Evolutionary conservation across 192 early-diverging fungal genomes (phyloP), one percentile per base, ranked within the genome.

Genomic region (Coemansia guatemalensis): DNA sequence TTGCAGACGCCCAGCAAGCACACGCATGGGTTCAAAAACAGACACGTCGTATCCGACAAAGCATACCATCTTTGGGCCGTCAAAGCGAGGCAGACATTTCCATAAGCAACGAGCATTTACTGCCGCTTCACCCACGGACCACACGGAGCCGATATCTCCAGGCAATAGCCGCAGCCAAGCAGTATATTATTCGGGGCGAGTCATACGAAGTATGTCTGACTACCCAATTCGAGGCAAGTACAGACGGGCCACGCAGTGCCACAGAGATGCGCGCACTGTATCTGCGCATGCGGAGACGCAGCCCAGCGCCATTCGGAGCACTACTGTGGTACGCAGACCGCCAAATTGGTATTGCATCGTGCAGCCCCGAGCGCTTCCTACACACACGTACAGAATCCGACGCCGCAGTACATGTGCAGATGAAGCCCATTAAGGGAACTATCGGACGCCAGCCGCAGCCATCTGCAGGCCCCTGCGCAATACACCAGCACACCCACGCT

Each of bases 381-480:
- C 62, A 82, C 48, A 76, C 87, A 1, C 57, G 62, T 8, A 47
- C 26, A 14, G 49, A 69, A 17, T 0, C 1, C 5, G 44, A 35
- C 17, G 9, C 7, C 11, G 47, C 8, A 6, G 25, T 54, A 79
- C 14, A 60, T 8, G 87, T 92, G 8, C 93, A 90, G 57, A 97
- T 97, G 95, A 96, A 96, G 66, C 96, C 96, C 0, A 97, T 97
- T 72, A 98, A 98, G 73, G 96, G 95, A 5, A 97, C 95, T 0
- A 69, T 53, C 4, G 56, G 67, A 4, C 67, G 76, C 4, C 56
- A 50, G 3, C 58, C 64, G 22, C 50, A 29, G 17, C 22, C 65
- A 14, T 5, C 24, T 11, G 4, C 5, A 14, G 2, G 49, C 7
- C 11, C 25, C 25, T n/a, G 22, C 35, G 32, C 3, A 44, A 44